Base-by-base conservation (phyloP, 2,329 filamentous ascomycete genomes). In the Colletotrichum sp. region DNA sequence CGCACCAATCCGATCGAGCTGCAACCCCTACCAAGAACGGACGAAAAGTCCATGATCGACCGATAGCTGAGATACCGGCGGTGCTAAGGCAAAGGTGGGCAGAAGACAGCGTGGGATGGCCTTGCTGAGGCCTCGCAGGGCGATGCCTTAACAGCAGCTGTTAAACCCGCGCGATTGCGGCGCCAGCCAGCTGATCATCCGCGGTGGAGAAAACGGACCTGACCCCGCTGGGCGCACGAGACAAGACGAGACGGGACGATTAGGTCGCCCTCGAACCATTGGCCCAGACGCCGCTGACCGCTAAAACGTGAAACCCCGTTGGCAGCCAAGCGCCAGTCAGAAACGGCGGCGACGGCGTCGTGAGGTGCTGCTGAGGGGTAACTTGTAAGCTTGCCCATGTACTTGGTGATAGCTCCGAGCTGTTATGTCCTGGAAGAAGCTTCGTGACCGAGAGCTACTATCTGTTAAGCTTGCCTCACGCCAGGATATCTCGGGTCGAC, bases 141-240 rank as follows among this genome's bases (percentile, higher is more conserved):
- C 70, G 26, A 68, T 67, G 73, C 39, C 68, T 75, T 64, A 57
- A 67, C 39, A 67, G 15, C 30, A 67, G 39, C 63, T 72, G 69
- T 65, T 68, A 75, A 52, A 75, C 61, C 65, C 66, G 30, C 73
- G 64, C 65, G 28, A 64, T 39, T 76, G 67, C 73, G 64, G 75
- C 73, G 63, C 75, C 72, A 68, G 55, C 64, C 76, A 77, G 76
- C 69, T 77, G 73, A 77, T 77, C 76, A 77, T 76, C 76, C 73
- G 76, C 66, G 18, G 65, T 77, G 76, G 74, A 63, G 60, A 75
- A 74, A 57, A 66, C 74, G 67, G 74, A 74, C 60, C 71, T 66
- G 30, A 72, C 48, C 71, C 73, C 73, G 63, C 70, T 48, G 32
- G n/a, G 64, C 48, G 70, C 70, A 75, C 73, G 73, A 73, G 73